A percentile compares a stretch with the other conserved stretches of the same genome.
phyloP scores from a whole-genome alignment of 2,329 filamentous ascomycete species.

The Trichoderma hamatum region DNA sequence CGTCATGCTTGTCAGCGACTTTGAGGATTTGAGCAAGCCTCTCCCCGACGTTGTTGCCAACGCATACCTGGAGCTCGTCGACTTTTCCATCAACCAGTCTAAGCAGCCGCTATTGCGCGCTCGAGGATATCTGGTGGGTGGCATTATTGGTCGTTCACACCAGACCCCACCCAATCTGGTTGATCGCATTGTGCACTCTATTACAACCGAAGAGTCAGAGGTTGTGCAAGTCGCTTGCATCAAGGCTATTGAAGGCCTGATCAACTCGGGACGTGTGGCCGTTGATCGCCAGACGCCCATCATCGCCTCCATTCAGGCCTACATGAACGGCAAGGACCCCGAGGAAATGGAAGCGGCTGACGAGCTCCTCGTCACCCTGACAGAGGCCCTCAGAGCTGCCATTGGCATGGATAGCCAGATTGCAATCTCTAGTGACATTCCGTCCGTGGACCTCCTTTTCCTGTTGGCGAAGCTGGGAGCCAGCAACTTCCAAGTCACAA shows the following conservation, averaged over 20 bases:
- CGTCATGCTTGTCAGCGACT: slow-evolving; percentile 81
- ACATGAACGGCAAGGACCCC: slow-evolving; percentile 78
- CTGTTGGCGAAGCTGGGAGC: slow-evolving; percentile 85
- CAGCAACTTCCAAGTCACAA: slow-evolving; percentile 85
- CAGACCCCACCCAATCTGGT: slow-evolving; percentile 67
- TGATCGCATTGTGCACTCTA: slow-evolving; percentile 73
- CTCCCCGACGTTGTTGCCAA: slow-evolving; percentile 71
- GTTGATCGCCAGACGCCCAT: slow-evolving; percentile 63
- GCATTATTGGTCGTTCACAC: slow-evolving; percentile 72
- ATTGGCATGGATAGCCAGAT: slow-evolving; percentile 79
- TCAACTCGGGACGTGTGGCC: slow-evolving; percentile 55
- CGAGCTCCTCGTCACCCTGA: slow-evolving; percentile 86
- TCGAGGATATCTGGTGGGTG: slow-evolving; percentile 84
- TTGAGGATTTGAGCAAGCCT: slow-evolving; percentile 73
- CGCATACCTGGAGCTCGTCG: slow-evolving; percentile 79
- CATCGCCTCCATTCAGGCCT: slow-evolving; percentile 68
- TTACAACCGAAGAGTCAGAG: slow-evolving; percentile 76
- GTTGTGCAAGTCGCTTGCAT: slow-evolving; percentile 92
- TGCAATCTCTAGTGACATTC: slow-evolving; percentile 70
- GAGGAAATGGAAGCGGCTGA: slow-evolving; percentile 85
- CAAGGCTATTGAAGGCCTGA: slow-evolving; percentile 75
- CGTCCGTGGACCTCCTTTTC: slow-evolving; percentile 83
- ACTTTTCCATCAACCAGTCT: slow-evolving; percentile 69
- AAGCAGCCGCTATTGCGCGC: slow-evolving; percentile 80
- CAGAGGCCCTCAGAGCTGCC: slow-evolving; percentile 81